Conservation (phyloP, 768 basidiomycete genomes). For the Collybia sordida region DNA sequence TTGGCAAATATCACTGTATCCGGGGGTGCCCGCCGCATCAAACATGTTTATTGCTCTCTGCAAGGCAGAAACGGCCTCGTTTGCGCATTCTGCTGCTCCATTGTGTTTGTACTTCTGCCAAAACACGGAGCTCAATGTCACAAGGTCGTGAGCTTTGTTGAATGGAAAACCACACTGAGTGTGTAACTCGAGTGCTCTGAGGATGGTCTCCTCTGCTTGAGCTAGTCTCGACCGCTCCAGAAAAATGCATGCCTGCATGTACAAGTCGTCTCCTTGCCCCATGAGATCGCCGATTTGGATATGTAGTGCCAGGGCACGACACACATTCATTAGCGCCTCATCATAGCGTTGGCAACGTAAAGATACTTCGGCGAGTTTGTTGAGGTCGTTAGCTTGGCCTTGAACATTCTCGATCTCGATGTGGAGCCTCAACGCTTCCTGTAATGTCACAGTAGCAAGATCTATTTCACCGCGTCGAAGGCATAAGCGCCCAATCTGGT, state of each 20-base stretch:
- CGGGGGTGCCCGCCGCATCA: background rate
- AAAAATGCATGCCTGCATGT: constrained; percentile 22
- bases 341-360: constrained; percentile 9
- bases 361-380: constrained; percentile 12
- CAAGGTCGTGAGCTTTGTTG: constrained; percentile 15
- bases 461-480: constrained; percentile 9
- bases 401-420: constrained; percentile 13
- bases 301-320: constrained; percentile 17
- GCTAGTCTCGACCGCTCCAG: constrained; percentile 16
- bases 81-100: too few species aligned
- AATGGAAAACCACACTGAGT: constrained; percentile 7
- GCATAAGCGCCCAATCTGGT: constrained; percentile 13
- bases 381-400: constrained; percentile 18
- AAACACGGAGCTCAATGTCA: constrained; percentile 19
- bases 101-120: constrained; percentile 12
- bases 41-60: background rate
- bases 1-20: background rate
- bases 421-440: constrained; percentile 11
- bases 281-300: constrained; percentile 16
- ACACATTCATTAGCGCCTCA: constrained; percentile 13
- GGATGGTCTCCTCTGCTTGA: constrained; percentile 18
- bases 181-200: constrained; percentile 20
- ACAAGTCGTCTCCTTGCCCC: constrained; percentile 25
- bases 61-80: background rate
- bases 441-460: constrained; percentile 12